Evolutionary conservation across 495 filamentous ascomycete species (phyloP), one percentile per base, ranked within the genome.

Genomic region (Penicillium antarcticum): DNA sequence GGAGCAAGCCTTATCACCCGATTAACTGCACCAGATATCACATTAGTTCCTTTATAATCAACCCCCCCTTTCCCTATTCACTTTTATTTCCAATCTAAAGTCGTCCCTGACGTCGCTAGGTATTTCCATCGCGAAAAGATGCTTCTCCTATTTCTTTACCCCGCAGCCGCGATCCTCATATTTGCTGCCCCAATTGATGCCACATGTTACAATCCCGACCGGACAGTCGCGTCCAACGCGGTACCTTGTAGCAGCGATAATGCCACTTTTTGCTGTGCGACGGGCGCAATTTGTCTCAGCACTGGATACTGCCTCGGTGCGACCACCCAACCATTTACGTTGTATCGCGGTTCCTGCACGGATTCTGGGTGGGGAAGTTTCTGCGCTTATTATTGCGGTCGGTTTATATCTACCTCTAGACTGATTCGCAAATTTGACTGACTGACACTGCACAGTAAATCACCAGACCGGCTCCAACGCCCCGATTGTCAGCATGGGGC

Each of bases 171-270:
- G 12, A 33, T 17, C 10, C 5, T 45, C n/a, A 21, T 11, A 45
- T 13, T 35, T 23, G 31, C 29, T 35, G 17, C 8, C 43, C 16
- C 9, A 34, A 34, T 34, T 26, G 26, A 45, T 17, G 42, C 42
- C 5, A 54, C 45, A 48, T 54, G 52, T 31, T 54, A 43, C 45
- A 31, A 48, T 18, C 52, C 52, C 26, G 52, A 54, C 32, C 44
- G 45, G 5, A 54, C 52, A n/a, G 17, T 48, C 3, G 44, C 52
- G 2, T 29, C 52, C 4, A 48, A 32, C n/a, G 29, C 44, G 1
- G 52, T 48, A 4, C 52, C 52, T 19, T 54, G 52, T 18, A 19
- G 31, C 29, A 41, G 24, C 18, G 31, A 31, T 37, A 43, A 29
- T 12, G 12, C 16, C 31, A 54, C 44, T n/a, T 54, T 44, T 13